phyloP scores from a whole-genome alignment of 441 rosid species.

The Euphorbia celastroides region DNA sequence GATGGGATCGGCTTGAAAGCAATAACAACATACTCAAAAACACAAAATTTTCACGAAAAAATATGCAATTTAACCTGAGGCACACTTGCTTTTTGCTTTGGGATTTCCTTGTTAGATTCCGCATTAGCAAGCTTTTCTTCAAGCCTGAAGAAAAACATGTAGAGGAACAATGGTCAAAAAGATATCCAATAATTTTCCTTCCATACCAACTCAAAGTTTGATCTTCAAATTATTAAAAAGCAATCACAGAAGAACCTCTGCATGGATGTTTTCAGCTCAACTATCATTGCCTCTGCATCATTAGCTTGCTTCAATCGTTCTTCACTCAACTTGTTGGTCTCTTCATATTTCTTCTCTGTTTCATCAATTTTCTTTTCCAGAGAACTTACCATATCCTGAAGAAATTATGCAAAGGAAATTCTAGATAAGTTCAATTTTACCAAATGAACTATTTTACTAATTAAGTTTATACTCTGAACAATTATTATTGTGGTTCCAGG shows the following conservation, averaged over 20 bases:
- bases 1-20: too few relatives aligned
- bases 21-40: too few relatives aligned
- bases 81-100: constrained; percentile 52
- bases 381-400: constrained; percentile 69
- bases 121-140: constrained; percentile 79
- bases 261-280: constrained; percentile 75
- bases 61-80: constrained; percentile 39
- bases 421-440: neutral
- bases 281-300: constrained; percentile 77
- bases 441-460: neutral
- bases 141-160: constrained; percentile 44
- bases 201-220: constrained; percentile 11
- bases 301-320: constrained; percentile 66
- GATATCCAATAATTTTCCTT: constrained; percentile 12
- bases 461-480: neutral
- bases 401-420: constrained; percentile 9
- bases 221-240: neutral
- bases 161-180: constrained; percentile 17
- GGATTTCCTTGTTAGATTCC: constrained; percentile 64
- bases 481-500: neutral
- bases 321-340: constrained; percentile 72
- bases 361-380: constrained; percentile 76
- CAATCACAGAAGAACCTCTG: constrained; percentile 50
- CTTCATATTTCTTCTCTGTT: constrained; percentile 77
- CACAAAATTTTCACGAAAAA: constrained; percentile 10